Base-by-base conservation (phyloP, 805 yeast species). In the Metschnikowia borealis region DNA sequence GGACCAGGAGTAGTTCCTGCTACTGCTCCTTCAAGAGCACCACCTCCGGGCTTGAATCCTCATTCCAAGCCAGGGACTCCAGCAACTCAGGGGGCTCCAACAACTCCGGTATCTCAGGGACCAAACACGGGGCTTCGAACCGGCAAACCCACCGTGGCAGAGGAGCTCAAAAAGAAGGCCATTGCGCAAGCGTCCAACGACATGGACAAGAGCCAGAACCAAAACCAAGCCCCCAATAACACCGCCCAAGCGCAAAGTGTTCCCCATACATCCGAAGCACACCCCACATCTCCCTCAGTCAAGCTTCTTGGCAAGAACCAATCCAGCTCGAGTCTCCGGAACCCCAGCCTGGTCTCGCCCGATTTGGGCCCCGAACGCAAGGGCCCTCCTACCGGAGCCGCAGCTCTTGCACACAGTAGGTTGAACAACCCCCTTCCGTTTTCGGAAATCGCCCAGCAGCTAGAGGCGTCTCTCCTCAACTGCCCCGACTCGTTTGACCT, bases 401-500 rank as follows among this genome's bases (percentile, higher is more conserved):
- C 65, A 2, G 59, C 64, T 37, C 60, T 70, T 31, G 63, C 70
- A 2, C 82, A 53, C 63, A 67, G 63, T 33, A 69, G 86, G 39
- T 64, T 81, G 35, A 64, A 64, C 32, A 73, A 78, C 47, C 85
- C 88, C 21, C 73, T 81, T 26, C 74, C 83, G 15, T 71, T 80
- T 52, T 74, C 75, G 29, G 64, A 79, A 2, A 82, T 87, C 21
- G 70, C 79, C 45, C 76, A 77, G 51, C 72, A 80, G 58, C 73
- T 92, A 56, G 95, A 89, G 63, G 79, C 86, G 1, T 90, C 97
- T 2, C 74, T 89, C 52, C 73, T 88, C 58, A 87, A 87, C 61
- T 89, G 97, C 65, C 98, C 99, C 0, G 98, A 94, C 68, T 88
- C 98, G 0, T 79, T 84, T 51, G 96, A 92, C 64, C 85, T 96